A percentile compares a stretch with the other conserved stretches of the same genome.
These are phyloP conservation scores for Amoebophrya sp. DNA, from an alignment of 169 alveolate genomes.

Conservation along the genomic window DNA sequence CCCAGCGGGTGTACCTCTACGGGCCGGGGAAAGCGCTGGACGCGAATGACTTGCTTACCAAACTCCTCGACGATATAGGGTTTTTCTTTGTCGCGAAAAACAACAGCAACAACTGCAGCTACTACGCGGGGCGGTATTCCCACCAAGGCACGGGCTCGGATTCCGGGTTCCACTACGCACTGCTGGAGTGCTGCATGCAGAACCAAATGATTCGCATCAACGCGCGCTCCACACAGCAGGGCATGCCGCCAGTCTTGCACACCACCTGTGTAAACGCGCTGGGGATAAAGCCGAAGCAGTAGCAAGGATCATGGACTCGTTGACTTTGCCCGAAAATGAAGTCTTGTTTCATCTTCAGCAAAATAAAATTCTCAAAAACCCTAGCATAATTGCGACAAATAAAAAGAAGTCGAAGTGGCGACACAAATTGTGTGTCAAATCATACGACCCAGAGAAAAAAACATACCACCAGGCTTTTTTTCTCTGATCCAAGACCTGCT, in stretches of 20 bases:
- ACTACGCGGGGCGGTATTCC: background rate
- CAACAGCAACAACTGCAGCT: background rate
- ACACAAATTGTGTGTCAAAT: no score
- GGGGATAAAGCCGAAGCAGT: background rate
- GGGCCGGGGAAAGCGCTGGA: background rate
- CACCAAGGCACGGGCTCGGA: background rate
- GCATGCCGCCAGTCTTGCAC: background rate
- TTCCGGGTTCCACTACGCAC: background rate
- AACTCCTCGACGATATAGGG: background rate
- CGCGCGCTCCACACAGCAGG: background rate
- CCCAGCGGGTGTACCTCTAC: background rate
- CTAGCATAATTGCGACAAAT: no score
- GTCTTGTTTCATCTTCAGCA: no score
- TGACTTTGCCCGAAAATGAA: no score
- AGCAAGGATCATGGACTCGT: no score
- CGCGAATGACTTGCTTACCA: background rate
- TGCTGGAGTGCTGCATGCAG: background rate
- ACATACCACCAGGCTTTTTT: no score
- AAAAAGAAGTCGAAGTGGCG: no score
- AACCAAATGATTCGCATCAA: background rate
- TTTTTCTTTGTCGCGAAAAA: background rate
- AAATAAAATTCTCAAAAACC: no score
- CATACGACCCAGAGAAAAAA: no score
- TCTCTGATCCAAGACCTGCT: no score
- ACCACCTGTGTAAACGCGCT: background rate